Evolutionary conservation across 2,329 filamentous ascomycete genomes (phyloP), one percentile per base, ranked within the genome.

Genomic region (Zymoseptoria crescenta): DNA sequence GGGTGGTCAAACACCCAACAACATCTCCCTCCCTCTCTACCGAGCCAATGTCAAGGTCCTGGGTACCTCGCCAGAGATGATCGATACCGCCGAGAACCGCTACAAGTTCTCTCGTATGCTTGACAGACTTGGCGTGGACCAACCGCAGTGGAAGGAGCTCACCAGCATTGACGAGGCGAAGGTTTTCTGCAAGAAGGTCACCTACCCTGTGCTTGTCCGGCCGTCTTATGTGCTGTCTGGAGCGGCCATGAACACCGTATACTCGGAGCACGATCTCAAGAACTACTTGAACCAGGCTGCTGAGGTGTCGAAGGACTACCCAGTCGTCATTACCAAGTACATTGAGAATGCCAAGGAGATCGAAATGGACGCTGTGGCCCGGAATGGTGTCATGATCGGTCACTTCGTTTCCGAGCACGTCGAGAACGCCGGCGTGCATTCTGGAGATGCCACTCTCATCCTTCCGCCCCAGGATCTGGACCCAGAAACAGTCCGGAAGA

Each of bases 311-410:
- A 86, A 89, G 63, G 93, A 97, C 63, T 90, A 97, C 74, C 94
- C 94, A 0, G 94, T 99, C 9, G 94, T 99, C 62, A 97, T 99
- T 71, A 97, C 93, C 62, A 99, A 99, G 79, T 99, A 97, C 77
- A 97, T 99, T 66, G 94, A 99, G 80, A 94, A 96, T 67, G 94
- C 94, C 65, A 97, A 99, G 81, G 94, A 99, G 75, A 97, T 99
- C 64, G 94, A 99, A 76, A 97, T 99, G 94, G 94, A 99, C 69
- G 94, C 94, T 49, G 94, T 99, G 51, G 94, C 93, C 56, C 87
- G 87, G 69, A 88, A 95, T 67, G 94, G 94, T 71, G 87, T 83
- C 57, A 88, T 97, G 76, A 85, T 96, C 59, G 91, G 93, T 10
- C 94, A 97, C 74, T 97, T 97, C 76, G 90, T 99, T 72, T 97